Evolutionary conservation across 164 flowering plant species (phyloP).

Genomic region (Magnolia kwangsiensis): DNA sequence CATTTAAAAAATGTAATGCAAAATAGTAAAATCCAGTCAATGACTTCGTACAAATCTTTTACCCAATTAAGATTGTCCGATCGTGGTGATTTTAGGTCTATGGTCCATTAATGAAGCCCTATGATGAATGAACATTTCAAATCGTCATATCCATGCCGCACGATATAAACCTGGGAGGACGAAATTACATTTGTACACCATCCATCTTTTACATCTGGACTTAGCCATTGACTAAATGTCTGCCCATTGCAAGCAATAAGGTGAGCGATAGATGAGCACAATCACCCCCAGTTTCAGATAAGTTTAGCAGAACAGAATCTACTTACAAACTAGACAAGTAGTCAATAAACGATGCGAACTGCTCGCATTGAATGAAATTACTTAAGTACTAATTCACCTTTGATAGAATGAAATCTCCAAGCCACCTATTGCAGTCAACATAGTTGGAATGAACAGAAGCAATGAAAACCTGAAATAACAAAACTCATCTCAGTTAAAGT

Average conservation of each 20-base stretch:
- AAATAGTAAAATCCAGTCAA: too few species aligned
- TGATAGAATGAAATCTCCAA: conserved; percentile 94
- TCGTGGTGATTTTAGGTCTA: too few species aligned
- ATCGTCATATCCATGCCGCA: not conserved
- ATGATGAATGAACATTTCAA: too few species aligned
- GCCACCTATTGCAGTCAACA: conserved; percentile 98
- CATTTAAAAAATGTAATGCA: too few species aligned
- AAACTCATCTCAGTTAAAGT: conserved; percentile 1
- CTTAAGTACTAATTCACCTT: conserved; percentile 47
- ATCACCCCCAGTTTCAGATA: too few species aligned
- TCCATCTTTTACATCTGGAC: not conserved
- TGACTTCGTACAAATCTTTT: too few species aligned
- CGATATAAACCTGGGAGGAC: not conserved
- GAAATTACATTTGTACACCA: not conserved
- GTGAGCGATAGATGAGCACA: not conserved
- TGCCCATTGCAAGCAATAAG: not conserved
- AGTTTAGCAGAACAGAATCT: not conserved
- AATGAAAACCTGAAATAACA: conserved; percentile 58
- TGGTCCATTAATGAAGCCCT: too few species aligned
- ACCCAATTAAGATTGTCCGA: too few species aligned
- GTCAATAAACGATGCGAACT: not conserved
- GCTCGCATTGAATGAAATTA: not conserved
- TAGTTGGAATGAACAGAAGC: conserved; percentile 92
- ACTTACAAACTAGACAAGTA: not conserved
- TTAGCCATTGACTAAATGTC: not conserved